phyloP scores from a whole-genome alignment of 2,329 filamentous ascomycete genomes.

The Colletotrichum gigasporum region DNA sequence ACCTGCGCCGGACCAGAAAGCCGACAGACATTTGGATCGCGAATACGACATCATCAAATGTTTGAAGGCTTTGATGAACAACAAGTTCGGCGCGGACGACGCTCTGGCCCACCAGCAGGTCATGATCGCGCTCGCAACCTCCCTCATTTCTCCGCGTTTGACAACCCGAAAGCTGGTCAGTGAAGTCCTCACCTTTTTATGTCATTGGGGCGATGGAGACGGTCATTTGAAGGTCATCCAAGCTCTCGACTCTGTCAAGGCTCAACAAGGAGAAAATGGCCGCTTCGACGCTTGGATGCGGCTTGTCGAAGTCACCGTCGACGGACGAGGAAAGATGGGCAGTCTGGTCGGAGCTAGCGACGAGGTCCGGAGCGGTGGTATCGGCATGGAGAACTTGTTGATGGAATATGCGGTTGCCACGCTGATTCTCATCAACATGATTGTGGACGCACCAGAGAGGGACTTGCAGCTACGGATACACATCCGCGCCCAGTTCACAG shows the following conservation, averaged over 20 bases:
- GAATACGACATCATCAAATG: slow-evolving; percentile 99
- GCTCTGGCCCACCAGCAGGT: slow-evolving; percentile 90
- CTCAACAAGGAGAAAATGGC: slow-evolving; percentile 88
- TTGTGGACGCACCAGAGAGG: slow-evolving; percentile 88
- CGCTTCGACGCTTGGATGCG: slow-evolving; percentile 99
- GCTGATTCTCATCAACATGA: slow-evolving; percentile 94
- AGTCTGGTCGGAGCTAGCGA: slow-evolving; percentile 96
- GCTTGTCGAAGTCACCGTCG: slow-evolving; percentile 94
- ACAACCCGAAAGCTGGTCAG: slow-evolving; percentile 95
- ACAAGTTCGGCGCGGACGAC: slow-evolving; percentile 98
- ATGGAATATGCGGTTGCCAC: slow-evolving; percentile 99
- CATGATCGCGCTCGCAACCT: slow-evolving; percentile 85
- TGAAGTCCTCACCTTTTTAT: slow-evolving; percentile 95
- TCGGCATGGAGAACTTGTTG: slow-evolving; percentile 97
- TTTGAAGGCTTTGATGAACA: slow-evolving; percentile 97
- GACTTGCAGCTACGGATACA: slow-evolving; percentile 93
- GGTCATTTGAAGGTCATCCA: slow-evolving; percentile 95
- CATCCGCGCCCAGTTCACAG: slow-evolving; percentile 94
- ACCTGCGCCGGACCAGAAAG: slow-evolving; percentile 65
- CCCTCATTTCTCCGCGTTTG: slow-evolving; percentile 86
- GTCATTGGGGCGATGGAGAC: slow-evolving; percentile 89
- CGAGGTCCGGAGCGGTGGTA: slow-evolving; percentile 93
- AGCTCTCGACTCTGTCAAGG: slow-evolving; percentile 91
- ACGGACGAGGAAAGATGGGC: slow-evolving; percentile 98
- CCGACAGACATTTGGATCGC: slow-evolving; percentile 84